These are phyloP conservation scores for Sicyos edulis DNA, from an alignment of 306 rosid species.

Conservation along the genomic window DNA sequence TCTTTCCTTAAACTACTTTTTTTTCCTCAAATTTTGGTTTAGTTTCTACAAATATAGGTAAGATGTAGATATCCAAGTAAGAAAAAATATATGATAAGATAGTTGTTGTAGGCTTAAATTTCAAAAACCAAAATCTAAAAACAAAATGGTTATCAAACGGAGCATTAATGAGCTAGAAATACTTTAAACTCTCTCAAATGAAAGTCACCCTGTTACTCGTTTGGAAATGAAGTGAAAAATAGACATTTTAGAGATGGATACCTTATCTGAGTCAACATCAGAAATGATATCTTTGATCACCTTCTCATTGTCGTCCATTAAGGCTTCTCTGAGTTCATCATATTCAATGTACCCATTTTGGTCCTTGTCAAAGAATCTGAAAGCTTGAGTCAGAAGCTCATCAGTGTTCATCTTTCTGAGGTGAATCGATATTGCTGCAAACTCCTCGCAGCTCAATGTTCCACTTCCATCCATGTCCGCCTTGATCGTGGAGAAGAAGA, in stretches of 20 bases:
- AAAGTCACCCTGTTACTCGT: background rate
- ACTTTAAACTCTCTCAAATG: background rate
- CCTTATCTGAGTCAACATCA: slow-evolving; percentile 90
- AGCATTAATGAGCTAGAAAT: no score
- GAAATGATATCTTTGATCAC: slow-evolving; percentile 63
- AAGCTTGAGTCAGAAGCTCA: slow-evolving; percentile 70
- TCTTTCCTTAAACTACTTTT: no score
- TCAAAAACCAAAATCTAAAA: no score
- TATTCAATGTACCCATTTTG: slow-evolving; percentile 68
- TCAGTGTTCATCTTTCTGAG: slow-evolving; percentile 61
- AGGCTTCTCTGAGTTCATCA: slow-evolving; percentile 72
- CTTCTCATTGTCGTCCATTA: slow-evolving; percentile 62
- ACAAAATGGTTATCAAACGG: no score
- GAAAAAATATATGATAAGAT: no score
- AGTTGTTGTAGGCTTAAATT: no score
- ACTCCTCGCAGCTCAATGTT: slow-evolving; percentile 64
- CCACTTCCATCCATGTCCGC: slow-evolving; percentile 91
- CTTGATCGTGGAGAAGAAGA: slow-evolving; percentile 28
- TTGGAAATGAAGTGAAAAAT: background rate
- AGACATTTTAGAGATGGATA: slow-evolving; percentile 22
- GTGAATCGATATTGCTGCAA: slow-evolving; percentile 66
- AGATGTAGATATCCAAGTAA: no score
- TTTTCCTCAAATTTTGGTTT: no score
- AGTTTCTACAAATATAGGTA: no score
- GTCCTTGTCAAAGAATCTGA: slow-evolving; percentile 70